Evolutionary conservation across 805 yeast genomes (phyloP), one percentile per base, ranked within the genome.

Genomic region (Dipodascus geniculatus): DNA sequence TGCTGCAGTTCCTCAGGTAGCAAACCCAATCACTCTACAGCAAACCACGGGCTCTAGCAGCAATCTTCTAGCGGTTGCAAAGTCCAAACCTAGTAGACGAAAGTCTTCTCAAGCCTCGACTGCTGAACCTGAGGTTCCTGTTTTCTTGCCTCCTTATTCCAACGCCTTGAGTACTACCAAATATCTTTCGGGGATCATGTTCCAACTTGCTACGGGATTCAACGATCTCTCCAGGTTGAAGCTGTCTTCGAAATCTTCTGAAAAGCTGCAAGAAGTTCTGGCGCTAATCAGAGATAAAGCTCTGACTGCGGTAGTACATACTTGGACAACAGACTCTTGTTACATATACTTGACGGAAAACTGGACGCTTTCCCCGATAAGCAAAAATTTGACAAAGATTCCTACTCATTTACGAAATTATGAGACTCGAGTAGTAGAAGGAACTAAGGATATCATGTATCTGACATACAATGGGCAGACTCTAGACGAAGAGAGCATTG

Each of bases 121-220:
- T 11, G 6, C 20, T 6, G 44, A 38, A 6, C 17, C 44, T 1
- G 49, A 58, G 3, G 66, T 68, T 35, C 78, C 71, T 63, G 82
- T 83, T 1, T 82, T 81, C 60, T 63, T 83, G 22, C 90, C 91
- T 2, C 82, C 83, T 1, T 71, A 72, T 53, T 73, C 88, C 1
- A 85, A 83, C 61, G 77, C 84, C 6, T 68, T 85, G 22, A 74
- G 86, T 49, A 73, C 84, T 1, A 64, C 81, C 35, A 72, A 76
- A 57, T 81, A 77, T 59, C 63, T 79, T 42, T 74, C 81, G 0
- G 66, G 67, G 23, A 68, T 82, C 16, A 70, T 77, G 23, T 71
- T 70, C 2, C 69, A 72, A 1, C 65, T 83, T 8, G 65, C 71
- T 28, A 64, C 68, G 23, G 67, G 72, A 23, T 66, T 74, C 47